Base-by-base conservation (phyloP, 495 filamentous ascomycete genomes). In the Penicillium egyptiacum region DNA sequence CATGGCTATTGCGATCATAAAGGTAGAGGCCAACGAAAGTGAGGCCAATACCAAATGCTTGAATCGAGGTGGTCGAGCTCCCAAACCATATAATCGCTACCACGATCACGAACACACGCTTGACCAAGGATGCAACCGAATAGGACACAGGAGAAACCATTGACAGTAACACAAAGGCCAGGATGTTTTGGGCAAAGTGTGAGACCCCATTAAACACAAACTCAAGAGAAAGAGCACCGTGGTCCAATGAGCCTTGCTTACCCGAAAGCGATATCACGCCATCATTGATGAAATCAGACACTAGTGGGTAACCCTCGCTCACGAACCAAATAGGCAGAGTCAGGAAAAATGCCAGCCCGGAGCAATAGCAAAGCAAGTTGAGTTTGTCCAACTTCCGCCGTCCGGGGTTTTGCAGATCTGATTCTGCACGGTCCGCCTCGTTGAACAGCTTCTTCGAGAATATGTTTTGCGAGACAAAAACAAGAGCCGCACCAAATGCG, bases 381-480 rank as follows among this genome's bases (percentile, higher is more conserved):
- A 99, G 82, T 71, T 98, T 98, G 73, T 99, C 94, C 35, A 97
- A 80, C 75, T 96, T 98, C 43, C 84, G 83, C 50, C 75, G 68
- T 56, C 79, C 83, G 19, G 69, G 72, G 28, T 70, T 70, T 30
- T 78, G 69, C 2, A 84, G 81, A 19, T 95, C 87, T 16, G 85
- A 82, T 70, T 96, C 92, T 2, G 88, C 86, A 19, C 82, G 81
- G 9, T 91, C 88, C 23, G 88, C 92, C 70, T 96, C 92, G 69
- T 96, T 98, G 81, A 99, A 99, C n/a, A 99, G 83, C 53, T 90
- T 90, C 70, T 99, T 99, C 16, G 93, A 97, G 62, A 96, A 96
- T 54, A 99, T 99, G 67, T 99, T 99, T 68, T 99, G 94, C 0
- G 91, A 96, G 16, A 99, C 94, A 68, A 99, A 99, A 59, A 99